These are phyloP conservation scores for Pseudogymnoascus sp. DNA, from an alignment of 2,329 filamentous ascomycete species.

Conservation along the genomic window DNA sequence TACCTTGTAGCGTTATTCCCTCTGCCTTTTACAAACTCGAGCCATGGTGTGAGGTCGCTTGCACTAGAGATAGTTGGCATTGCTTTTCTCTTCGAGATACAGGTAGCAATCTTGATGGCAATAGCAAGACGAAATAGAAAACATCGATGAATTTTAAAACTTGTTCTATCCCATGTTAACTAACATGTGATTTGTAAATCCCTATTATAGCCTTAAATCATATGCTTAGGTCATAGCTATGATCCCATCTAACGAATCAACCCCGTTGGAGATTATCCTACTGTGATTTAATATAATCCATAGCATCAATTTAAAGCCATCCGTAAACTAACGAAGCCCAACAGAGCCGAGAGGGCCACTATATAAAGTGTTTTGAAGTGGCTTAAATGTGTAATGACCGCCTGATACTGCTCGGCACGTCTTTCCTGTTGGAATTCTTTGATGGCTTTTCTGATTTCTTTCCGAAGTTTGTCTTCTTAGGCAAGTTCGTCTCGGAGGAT, in stretches of 20 bases:
- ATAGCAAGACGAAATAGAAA: background rate
- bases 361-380: no score
- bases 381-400: no score
- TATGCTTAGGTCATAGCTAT: background rate
- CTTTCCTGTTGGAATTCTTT: no score
- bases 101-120: background rate
- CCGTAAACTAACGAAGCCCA: no score
- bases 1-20: background rate
- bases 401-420: no score
- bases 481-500: no score
- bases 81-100: background rate
- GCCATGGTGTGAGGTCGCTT: background rate
- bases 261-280: background rate
- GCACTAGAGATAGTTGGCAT: background rate
- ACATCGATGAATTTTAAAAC: background rate
- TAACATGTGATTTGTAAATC: background rate
- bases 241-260: background rate
- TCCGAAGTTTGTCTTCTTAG: no score
- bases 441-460: no score
- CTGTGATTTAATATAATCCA: background rate
- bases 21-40: background rate
- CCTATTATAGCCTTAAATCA: background rate
- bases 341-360: no score
- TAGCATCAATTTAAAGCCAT: background rate
- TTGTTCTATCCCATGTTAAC: background rate